Conservation (phyloP, 108 stramenopile genomes). For the Cyclotella sp. region DNA sequence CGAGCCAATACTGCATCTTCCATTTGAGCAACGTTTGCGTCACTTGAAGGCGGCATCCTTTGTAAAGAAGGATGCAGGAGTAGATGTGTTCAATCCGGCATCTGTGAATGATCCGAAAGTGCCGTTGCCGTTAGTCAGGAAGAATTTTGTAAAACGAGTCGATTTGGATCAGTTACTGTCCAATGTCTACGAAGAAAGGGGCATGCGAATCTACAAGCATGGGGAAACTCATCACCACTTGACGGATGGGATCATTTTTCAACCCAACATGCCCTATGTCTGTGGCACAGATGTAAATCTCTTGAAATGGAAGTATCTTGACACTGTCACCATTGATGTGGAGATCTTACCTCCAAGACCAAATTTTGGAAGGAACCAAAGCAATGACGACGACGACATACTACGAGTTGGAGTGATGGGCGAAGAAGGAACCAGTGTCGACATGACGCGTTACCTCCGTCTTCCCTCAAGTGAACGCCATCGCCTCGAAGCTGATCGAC, state of each 20-base stretch:
- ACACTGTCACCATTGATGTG: slow-evolving; percentile 96
- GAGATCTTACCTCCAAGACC: slow-evolving; percentile 66
- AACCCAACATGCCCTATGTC: slow-evolving; percentile 91
- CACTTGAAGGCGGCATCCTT: slow-evolving; percentile 79
- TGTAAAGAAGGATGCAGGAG: slow-evolving; percentile 60
- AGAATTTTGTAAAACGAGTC: slow-evolving; percentile 87
- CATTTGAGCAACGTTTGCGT: slow-evolving; percentile 82
- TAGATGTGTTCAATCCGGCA: slow-evolving; percentile 72
- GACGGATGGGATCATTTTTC: slow-evolving; percentile 91
- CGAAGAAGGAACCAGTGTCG: slow-evolving; percentile 75
- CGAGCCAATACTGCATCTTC: slow-evolving; percentile 77
- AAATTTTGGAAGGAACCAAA: slow-evolving; percentile 38
- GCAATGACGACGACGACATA: slow-evolving; percentile 48
- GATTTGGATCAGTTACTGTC: slow-evolving; percentile 71
- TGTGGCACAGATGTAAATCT: slow-evolving; percentile 90
- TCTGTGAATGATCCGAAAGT: slow-evolving; percentile 61
- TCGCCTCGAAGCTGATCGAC: slow-evolving; percentile 85
- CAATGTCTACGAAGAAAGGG: slow-evolving; percentile 80
- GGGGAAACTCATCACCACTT: slow-evolving; percentile 86
- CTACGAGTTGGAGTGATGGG: slow-evolving; percentile 77
- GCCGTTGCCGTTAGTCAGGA: slow-evolving; percentile 85
- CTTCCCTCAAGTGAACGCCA: slow-evolving; percentile 78
- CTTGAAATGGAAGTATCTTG: slow-evolving; percentile 97
- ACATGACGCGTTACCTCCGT: slow-evolving; percentile 82
- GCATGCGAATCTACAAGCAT: slow-evolving; percentile 74